Base-by-base conservation (phyloP, 2,329 filamentous ascomycete species). In the Diaporthe sp. region DNA sequence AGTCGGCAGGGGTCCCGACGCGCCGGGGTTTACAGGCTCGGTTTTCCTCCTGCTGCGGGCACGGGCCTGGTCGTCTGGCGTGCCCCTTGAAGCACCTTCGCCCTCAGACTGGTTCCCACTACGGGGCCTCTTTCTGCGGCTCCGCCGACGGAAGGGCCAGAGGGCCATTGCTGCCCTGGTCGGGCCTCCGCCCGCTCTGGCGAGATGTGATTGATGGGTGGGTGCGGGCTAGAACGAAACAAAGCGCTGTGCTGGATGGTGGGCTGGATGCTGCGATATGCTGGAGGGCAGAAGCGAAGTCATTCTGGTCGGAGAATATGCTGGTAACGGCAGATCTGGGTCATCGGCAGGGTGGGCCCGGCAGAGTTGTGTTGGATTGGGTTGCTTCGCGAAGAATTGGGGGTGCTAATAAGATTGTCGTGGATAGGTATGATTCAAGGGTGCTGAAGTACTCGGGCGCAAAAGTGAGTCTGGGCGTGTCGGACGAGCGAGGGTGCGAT, bases 141-240 rank as follows among this genome's bases (percentile, higher is more conserved):
- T 92, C 85, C 89, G 92, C 81, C 93, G 92, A 84, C 92, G 89
- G 84, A 97, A 97, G 76, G 92, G 94, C 95, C 95, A 97, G 84
- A 96, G 86, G 82, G 92, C 91, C 94, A 96, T 96, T 54, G 33
- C 54, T 74, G 67, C 67, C 33, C 33, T 73, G 71, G 57, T 73
- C 72, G 42, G 74, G 71, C 71, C 28, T 52, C 35, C 61, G 73
- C 69, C 70, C 70, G 45, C 64, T 50, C 69, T 38, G 57, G 42
- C 47, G 50, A 50, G 55, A 66, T 50, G 71, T 60, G 52, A 47
- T 30, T 68, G 52, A 47, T 38, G 25, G n/a, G 35, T 58, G 54
- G 54, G 40, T 71, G 52, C 54, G 52, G 47, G 58, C 58, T 74
- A 75, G 38, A 55, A 74, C 25, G 40, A 54, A 72, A 60, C 72